Conservation (phyloP, 1,284 basidiomycete genomes). For the Omphalotus olearius region DNA sequence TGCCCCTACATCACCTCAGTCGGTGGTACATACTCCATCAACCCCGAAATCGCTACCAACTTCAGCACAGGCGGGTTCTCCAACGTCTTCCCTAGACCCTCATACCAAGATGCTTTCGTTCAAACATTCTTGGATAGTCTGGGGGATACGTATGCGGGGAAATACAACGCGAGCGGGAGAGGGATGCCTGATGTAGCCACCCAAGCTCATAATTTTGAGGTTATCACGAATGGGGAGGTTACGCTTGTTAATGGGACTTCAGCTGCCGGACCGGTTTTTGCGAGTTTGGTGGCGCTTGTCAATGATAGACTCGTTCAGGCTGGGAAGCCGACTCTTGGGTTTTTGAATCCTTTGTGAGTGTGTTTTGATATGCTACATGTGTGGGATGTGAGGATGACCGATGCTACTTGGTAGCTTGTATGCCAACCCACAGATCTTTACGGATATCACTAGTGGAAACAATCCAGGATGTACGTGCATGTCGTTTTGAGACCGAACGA, state of each 20-base stretch:
- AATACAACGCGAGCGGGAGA: slow-evolving; percentile 9
- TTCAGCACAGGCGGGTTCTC: slow-evolving; percentile 12
- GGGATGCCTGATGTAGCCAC: slow-evolving; percentile 55
- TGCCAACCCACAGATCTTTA: slow-evolving; percentile 12
- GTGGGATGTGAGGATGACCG: not conserved
- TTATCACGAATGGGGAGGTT: slow-evolving; percentile 33
- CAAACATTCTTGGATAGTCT: slow-evolving; percentile 6
- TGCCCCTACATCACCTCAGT: slow-evolving; percentile 12
- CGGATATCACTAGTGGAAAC: slow-evolving; percentile 13
- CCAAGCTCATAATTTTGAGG: slow-evolving; percentile 43
- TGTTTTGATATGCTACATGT: too few relatives aligned
- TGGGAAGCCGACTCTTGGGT: slow-evolving; percentile 43
- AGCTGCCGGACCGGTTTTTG: slow-evolving; percentile 54
- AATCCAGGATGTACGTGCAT: slow-evolving; percentile 8
- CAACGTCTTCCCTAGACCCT: slow-evolving; percentile 6
- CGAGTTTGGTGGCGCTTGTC: slow-evolving; percentile 54
- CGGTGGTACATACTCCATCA: slow-evolving; percentile 9
- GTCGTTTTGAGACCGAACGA: not conserved
- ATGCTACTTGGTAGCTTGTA: slow-evolving; percentile 3
- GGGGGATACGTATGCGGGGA: slow-evolving; percentile 5
- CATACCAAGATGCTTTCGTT: slow-evolving; percentile 8
- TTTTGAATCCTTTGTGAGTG: slow-evolving; percentile 15
- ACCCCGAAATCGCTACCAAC: slow-evolving; percentile 11
- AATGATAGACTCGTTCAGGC: slow-evolving; percentile 56
- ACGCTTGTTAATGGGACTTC: slow-evolving; percentile 43